Percentiles rank a stretch among this genome's conserved stretches.
Conservation (phyloP, 208 protist genomes). For the Crithidia brevicula region DNA sequence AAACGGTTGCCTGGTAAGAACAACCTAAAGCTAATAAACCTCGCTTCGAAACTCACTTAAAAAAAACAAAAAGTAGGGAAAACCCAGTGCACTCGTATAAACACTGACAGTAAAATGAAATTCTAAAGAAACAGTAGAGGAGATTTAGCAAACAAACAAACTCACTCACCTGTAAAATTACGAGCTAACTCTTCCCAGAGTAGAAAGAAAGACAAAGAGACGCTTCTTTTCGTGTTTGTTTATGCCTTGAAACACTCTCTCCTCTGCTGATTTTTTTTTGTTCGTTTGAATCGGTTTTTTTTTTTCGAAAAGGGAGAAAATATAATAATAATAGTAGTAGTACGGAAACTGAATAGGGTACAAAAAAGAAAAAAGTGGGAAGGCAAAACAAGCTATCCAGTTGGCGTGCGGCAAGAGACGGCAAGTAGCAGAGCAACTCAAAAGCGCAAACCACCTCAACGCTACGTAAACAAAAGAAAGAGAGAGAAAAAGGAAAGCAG, state of each 20-base stretch:
- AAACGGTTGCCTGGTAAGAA: too few relatives aligned
- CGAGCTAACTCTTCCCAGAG: background rate
- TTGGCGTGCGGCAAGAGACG: background rate
- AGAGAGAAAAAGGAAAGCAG: background rate
- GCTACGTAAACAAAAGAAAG: background rate
- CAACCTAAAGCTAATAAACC: too few relatives aligned
- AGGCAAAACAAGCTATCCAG: background rate
- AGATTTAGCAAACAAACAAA: conserved; percentile 8
- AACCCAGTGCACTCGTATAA: background rate
- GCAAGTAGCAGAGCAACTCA: background rate
- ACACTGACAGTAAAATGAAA: background rate
- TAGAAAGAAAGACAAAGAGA: background rate
- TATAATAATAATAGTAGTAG: background rate
- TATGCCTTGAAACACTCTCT: too few relatives aligned
- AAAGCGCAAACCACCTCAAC: background rate
- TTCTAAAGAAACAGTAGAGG: background rate
- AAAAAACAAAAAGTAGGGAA: background rate
- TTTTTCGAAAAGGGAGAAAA: background rate
- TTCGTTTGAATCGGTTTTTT: too few relatives aligned
- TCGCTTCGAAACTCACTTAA: too few relatives aligned
- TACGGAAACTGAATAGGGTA: background rate
- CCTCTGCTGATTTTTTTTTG: background rate
- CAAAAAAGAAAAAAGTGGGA: conserved; percentile 6
- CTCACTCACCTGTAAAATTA: background rate
- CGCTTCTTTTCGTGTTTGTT: background rate